These are phyloP conservation scores for Picea glauca DNA, from an alignment of 75 land plant genomes.

Conservation along the genomic window DNA sequence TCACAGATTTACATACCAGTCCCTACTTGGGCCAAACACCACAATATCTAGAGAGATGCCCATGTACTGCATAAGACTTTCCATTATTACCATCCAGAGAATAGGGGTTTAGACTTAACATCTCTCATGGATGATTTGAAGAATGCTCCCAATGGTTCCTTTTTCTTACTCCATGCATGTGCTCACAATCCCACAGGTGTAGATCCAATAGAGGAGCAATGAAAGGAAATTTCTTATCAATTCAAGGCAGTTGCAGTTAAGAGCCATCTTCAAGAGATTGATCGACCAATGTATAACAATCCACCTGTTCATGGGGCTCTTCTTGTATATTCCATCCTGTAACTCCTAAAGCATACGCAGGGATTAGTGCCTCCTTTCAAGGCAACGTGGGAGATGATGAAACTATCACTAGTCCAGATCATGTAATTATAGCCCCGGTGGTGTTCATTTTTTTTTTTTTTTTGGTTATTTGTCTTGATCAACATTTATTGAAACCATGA, in stretches of 20 bases:
- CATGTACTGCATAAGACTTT: constrained; percentile 68
- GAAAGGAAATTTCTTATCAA: constrained; percentile 81
- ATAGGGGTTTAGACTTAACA: constrained; percentile 76
- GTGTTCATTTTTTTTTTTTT: no score
- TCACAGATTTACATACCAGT: constrained; percentile 23
- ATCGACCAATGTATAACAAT: constrained; percentile 34
- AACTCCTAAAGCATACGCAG: no score
- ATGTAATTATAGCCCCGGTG: no score
- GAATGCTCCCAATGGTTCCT: constrained; percentile 91
- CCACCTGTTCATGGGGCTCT: constrained; percentile 36
- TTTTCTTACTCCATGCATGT: constrained; percentile 93
- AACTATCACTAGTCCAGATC: no score
- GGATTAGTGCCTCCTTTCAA: no score
- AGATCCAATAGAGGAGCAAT: constrained; percentile 91
- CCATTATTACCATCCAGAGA: constrained; percentile 76
- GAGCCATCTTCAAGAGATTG: constrained; percentile 31
- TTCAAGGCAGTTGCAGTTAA: constrained; percentile 40
- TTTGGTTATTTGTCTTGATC: no score
- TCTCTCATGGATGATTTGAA: constrained; percentile 84
- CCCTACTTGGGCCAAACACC: constrained; percentile 92
- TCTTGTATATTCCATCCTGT: constrained; percentile 22
- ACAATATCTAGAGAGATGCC: constrained; percentile 94
- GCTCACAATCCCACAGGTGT: constrained; percentile 98
- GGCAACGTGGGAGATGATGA: no score
- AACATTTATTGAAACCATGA: no score